phyloP scores from a whole-genome alignment of 306 rosid genomes.

The Prosopis cineraria region DNA sequence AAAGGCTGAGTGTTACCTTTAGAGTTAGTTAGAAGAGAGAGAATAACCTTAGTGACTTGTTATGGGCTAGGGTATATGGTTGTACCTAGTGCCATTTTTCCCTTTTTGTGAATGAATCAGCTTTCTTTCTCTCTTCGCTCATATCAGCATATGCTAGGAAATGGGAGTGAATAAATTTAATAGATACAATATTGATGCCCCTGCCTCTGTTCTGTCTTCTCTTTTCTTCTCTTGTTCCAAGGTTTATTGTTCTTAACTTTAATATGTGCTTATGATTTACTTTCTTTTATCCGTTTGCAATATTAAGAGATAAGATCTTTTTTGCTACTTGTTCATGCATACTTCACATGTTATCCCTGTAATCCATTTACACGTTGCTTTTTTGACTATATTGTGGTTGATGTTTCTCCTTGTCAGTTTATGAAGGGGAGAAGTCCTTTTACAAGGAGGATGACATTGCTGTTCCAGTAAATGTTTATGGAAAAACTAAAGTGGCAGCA shows the following conservation, averaged over 20 bases:
- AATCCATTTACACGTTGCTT: constrained; percentile 16
- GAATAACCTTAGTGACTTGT: too few species aligned
- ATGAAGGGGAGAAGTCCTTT: constrained; percentile 87
- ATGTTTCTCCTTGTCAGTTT: constrained; percentile 57
- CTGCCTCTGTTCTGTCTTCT: not conserved
- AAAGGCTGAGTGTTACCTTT: too few species aligned
- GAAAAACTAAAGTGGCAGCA: constrained; percentile 82
- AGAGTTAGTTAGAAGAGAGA: too few species aligned
- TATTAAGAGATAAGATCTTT: constrained; percentile 2
- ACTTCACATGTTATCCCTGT: not conserved
- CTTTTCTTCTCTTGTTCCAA: not conserved
- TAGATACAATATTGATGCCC: not conserved
- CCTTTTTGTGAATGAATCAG: too few species aligned
- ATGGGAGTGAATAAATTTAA: not conserved
- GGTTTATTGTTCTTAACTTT: constrained; percentile 2
- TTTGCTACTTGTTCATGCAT: not conserved
- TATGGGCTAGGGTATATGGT: too few species aligned
- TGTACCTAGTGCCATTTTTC: too few species aligned
- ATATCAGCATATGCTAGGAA: constrained; percentile 2
- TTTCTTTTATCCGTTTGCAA: not conserved
- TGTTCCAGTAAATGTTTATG: constrained; percentile 78
- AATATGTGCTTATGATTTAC: not conserved
- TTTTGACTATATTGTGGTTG: constrained; percentile 30
- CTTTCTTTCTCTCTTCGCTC: too few species aligned
- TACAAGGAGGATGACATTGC: constrained; percentile 81